Base-by-base conservation (phyloP, 2,329 filamentous ascomycete species). In the Fusarium abutilonis region DNA sequence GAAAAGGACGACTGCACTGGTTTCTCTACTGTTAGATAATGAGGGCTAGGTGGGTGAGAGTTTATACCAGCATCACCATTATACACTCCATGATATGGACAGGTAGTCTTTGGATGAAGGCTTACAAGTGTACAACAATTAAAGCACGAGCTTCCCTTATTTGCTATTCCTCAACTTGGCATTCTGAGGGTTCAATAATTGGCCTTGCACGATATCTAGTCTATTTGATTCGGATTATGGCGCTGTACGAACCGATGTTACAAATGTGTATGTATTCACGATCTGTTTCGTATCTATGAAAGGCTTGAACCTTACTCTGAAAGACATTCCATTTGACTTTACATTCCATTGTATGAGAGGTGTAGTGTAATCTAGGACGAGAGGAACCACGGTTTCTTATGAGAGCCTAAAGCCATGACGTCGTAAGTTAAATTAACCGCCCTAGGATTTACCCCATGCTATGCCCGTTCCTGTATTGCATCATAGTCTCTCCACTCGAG, bases 391-490 rank as follows among this genome's bases (percentile, higher is more conserved):
- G 23, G 2, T 4, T 26, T 26, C 4, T 26, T 8, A 26, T 26
- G 23, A 26, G 23, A 19, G 36, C 9, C 23, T 17, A 14, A 11
- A 29, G 15, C 32, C 34, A 56, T 63, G 60, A 60, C 54, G 55
- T 52, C 23, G 28, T 4, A n/a, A n/a, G n/a, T 8, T 13, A 2
- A n/a, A 14, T 46, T 29, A 23, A 50, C 23, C 14, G 10, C 41
- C 26, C 15, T 7, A 32, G 23, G 19, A 31, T 38, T 45, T 40
- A 35, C 45, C 38, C 26, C 23, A 46, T 41, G 41, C 19, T 41
- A 40, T 55, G 31, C 31, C 31, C 17, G 38, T 42, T 6, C 14
- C 21, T 19, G 36, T 9, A 46, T 63, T 62, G 43, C 57, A 57
- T 57, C 52, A 57, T 62, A 60, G 15, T n/a, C 14, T 35, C 38